Conservation (phyloP, 805 yeast species). For the Wickerhamomyces strasburgensis region DNA sequence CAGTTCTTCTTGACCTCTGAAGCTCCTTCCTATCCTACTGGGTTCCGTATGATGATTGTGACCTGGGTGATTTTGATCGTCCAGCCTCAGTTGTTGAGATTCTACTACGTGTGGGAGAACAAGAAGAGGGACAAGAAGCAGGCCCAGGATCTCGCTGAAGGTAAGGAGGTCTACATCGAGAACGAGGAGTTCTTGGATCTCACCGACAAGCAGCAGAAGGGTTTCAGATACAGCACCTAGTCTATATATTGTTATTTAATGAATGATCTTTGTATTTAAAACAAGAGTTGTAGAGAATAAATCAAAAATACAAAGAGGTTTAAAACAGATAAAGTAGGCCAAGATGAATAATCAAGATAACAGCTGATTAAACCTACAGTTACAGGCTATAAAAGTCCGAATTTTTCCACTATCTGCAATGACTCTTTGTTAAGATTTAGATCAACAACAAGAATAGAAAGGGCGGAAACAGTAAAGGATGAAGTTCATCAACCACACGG, state of each 20-base stretch:
- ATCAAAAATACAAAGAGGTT: too few relatives aligned
- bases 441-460: too few relatives aligned
- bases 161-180: constrained; percentile 12
- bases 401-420: too few relatives aligned
- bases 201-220: constrained; percentile 7
- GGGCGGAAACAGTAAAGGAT: too few relatives aligned
- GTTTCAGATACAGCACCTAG: constrained; percentile 4
- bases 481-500: too few relatives aligned
- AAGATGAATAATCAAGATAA: too few relatives aligned
- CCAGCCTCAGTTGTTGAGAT: constrained; percentile 5
- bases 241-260: not conserved
- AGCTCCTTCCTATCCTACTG: constrained; percentile 32
- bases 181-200: constrained; percentile 9
- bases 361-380: too few relatives aligned
- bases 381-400: too few relatives aligned
- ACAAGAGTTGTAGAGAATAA: too few relatives aligned
- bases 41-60: constrained; percentile 26
- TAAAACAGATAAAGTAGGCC: too few relatives aligned
- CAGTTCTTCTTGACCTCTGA: constrained; percentile 5
- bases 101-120: constrained; percentile 24
- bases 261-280: too few relatives aligned
- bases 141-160: constrained; percentile 2
- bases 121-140: constrained; percentile 25
- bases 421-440: too few relatives aligned
- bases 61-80: constrained; percentile 5